Base-by-base conservation (phyloP, 2,329 filamentous ascomycete genomes). In the Curvularia verruculosa region DNA sequence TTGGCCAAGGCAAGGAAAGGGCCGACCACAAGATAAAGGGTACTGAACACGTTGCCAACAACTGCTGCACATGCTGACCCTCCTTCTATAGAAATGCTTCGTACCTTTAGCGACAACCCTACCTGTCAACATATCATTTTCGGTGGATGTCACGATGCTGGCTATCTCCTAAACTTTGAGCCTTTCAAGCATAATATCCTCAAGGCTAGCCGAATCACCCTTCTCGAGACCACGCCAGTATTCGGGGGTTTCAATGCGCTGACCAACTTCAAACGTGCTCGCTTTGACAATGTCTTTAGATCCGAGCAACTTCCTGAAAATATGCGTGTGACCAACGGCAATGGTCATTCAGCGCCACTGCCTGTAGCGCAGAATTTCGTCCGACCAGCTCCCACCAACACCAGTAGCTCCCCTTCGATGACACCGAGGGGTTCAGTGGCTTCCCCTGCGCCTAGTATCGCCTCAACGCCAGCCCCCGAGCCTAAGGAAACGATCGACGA, bases 61-160 rank as follows among this genome's bases (percentile, higher is more conserved):
- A 0, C n/a, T 29, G 15, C 9, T 6, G 21, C 28, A 6, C 7
- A 8, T 50, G n/a, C 59, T 70, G 18, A 71, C 31, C 5, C 18
- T 12, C 9, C 1, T 7, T 12, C 1, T 26, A 18, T 62, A 72
- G 79, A 81, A 72, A 80, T 77, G 62, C 73, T 82, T 49, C 75
- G 79, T 43, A 74, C 80, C 2, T 81, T 79, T 68, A 70, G 80
- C 58, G 73, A 76, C 40, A 81, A 80, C 54, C 69, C 76, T 15
- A 79, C 80, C 39, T 80, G 78, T 68, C 78, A 77, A 56, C 78
- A 80, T 54, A 77, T 82, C 63, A 75, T 81, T 61, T 82, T 82
- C 58, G 79, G 78, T 19, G 79, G 79, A 7, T 80, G 78, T 58
- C 78, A 80, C 54, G 80, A 82, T 64, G 77, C 78, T 41, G 80